Evolutionary conservation across 1,139 yeast species (phyloP), one percentile per base, ranked within the genome.

Genomic region (Diutina scorzettiae): DNA sequence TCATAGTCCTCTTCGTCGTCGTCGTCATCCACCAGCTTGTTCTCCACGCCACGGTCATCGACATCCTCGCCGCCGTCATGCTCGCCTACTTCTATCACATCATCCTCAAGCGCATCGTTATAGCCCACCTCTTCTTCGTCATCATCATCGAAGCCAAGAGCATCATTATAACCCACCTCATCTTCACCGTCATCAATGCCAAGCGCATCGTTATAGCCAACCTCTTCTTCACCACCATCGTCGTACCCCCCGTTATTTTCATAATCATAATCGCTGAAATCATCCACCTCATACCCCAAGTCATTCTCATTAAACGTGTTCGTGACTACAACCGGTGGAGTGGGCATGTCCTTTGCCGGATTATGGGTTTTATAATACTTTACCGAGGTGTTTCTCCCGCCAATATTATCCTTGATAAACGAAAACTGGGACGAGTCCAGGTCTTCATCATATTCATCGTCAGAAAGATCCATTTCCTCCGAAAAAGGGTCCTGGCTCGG

Each of bases 361-460:
- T 14, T 43, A 53, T 60, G 42, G 1, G 62, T 71, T 46, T 73
- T 73, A 49, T 78, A 78, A 51, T 78, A 78, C 50, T 77, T 75
- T 9, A 77, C 72, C 0, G 83, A 77, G 0, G 78, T 69, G 47
- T 78, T 78, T 50, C 84, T 58, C 2, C 83, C 84, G 19, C 76
- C 73, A 14, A 63, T 63, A 43, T 61, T 60, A 45, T 73, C 77
- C 44, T 68, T 63, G 39, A 76, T 79, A 51, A 78, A 78, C 0
- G 83, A 77, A 51, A 78, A 78, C 44, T 69, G 74, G 1, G 76
- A 70, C 1, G 70, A 60, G 28, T 59, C 63, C 4, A 64, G 60
- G 24, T 32, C 37, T 11, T 27, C 25, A 16, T 56, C 59, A 3
- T 50, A 54, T 32, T 49, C 52, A 14, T 51, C 53, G 19, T 49